phyloP scores from a whole-genome alignment of 805 yeast species.

The Saccharomycopsis javanensis region DNA sequence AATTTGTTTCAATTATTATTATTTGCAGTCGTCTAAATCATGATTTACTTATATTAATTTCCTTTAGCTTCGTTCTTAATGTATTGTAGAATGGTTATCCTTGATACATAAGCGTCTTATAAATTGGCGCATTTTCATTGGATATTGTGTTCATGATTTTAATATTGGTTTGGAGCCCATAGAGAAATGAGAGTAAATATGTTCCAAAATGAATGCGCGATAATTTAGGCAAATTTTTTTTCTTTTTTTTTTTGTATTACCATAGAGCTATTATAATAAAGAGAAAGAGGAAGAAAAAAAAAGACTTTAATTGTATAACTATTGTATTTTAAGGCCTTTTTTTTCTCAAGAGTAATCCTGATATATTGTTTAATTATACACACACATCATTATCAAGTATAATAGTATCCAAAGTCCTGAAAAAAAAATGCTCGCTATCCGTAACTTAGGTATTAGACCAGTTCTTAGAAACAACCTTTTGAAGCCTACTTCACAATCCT shows the following conservation, averaged over 20 bases:
- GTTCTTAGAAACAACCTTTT: background rate
- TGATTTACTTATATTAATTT: background rate
- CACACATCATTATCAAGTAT: too few relatives aligned
- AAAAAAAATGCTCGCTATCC: background rate
- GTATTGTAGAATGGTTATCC: background rate
- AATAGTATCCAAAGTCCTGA: too few relatives aligned
- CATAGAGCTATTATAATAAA: too few relatives aligned
- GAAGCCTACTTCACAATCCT: background rate
- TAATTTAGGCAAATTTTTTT: background rate
- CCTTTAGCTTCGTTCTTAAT: background rate
- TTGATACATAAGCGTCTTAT: background rate
- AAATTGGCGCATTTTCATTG: constrained; percentile 1
- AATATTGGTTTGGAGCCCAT: background rate
- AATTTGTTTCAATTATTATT: background rate
- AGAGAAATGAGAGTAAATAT: background rate
- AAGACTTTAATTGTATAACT: background rate
- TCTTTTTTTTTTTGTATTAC: too few relatives aligned
- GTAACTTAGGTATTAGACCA: constrained; percentile 1
- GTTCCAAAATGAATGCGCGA: background rate
- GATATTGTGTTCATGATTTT: background rate
- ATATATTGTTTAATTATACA: too few relatives aligned
- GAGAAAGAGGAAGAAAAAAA: background rate
- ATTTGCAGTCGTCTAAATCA: background rate
- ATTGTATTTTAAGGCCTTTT: background rate
- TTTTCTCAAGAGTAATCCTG: too few relatives aligned